phyloP scores from a whole-genome alignment of 768 basidiomycete genomes.

The Dentipellis sp. region DNA sequence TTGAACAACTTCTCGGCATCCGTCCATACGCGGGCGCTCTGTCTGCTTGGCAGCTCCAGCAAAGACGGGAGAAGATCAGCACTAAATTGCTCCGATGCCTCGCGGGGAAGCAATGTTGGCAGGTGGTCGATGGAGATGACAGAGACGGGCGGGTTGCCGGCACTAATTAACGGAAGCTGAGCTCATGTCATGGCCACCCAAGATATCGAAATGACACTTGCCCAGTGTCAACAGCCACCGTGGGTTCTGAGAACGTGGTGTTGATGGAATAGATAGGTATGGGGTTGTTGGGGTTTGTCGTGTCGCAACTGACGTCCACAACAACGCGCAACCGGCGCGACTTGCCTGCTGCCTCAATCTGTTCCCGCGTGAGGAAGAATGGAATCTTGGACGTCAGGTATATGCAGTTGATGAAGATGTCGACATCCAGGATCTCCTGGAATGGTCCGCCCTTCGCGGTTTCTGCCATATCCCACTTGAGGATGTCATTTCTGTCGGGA shows the following conservation, averaged over 20 bases:
- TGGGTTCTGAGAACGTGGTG: constrained; percentile 89
- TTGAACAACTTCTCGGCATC: constrained; percentile 81
- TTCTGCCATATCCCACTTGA: constrained; percentile 98
- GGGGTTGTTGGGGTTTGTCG: constrained; percentile 97
- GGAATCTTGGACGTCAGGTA: constrained; percentile 86
- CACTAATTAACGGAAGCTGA: constrained; percentile 27
- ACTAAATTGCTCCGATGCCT: constrained; percentile 96
- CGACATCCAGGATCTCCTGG: constrained; percentile 88
- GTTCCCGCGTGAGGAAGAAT: constrained; percentile 66
- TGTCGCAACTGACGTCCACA: constrained; percentile 98
- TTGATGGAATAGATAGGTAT: constrained; percentile 92
- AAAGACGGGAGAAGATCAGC: constrained; percentile 78
- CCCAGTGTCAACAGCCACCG: constrained; percentile 78
- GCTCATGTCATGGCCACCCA: background rate
- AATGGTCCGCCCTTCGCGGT: constrained; percentile 97
- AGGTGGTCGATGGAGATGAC: constrained; percentile 97
- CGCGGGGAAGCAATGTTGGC: constrained; percentile 89
- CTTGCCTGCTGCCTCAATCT: constrained; percentile 63
- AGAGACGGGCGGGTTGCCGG: constrained; percentile 58
- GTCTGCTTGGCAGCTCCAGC: constrained; percentile 60
- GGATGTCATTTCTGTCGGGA: constrained; percentile 66
- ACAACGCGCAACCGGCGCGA: constrained; percentile 66
- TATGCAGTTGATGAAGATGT: constrained; percentile 99
- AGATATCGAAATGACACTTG: constrained; percentile 29
- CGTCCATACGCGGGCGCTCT: constrained; percentile 70